A percentile compares a stretch with the other conserved stretches of the same genome.
Conservation (phyloP, 768 basidiomycete genomes). For the Lactifluus echinatus region DNA sequence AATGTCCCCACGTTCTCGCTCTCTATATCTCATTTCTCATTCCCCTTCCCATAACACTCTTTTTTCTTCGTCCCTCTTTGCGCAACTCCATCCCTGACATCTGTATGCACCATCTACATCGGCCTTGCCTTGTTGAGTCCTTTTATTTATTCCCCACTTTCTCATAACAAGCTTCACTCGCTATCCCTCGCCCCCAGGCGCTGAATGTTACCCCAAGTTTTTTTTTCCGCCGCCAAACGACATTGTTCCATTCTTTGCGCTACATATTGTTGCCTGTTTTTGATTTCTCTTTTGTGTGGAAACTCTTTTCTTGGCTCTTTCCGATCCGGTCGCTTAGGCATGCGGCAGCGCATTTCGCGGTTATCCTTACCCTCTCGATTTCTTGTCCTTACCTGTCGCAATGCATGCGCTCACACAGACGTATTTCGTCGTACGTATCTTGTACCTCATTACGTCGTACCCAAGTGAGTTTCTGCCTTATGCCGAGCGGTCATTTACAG, state of each 20-base stretch:
- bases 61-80: not conserved
- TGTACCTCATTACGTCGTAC: not conserved
- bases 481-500: not conserved
- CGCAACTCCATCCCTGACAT: not conserved
- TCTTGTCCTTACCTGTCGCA: not conserved
- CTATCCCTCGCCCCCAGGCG: not conserved
- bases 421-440: not conserved
- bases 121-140: not conserved
- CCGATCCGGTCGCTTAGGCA: not conserved
- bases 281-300: slow-evolving; percentile 1
- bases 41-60: not conserved
- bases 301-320: not conserved
- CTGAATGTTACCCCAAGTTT: not conserved
- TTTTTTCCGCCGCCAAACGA: not conserved
- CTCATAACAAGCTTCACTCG: not conserved
- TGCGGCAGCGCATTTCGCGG: not conserved
- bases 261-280: not conserved
- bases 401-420: not conserved
- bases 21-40: not conserved
- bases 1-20: slow-evolving; percentile 1
- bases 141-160: not conserved
- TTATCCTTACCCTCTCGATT: not conserved
- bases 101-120: slow-evolving; percentile 15
- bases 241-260: not conserved
- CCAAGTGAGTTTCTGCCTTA: not conserved